Conservation (phyloP, 352 stramenopile species). For the Phytophthora citricola region DNA sequence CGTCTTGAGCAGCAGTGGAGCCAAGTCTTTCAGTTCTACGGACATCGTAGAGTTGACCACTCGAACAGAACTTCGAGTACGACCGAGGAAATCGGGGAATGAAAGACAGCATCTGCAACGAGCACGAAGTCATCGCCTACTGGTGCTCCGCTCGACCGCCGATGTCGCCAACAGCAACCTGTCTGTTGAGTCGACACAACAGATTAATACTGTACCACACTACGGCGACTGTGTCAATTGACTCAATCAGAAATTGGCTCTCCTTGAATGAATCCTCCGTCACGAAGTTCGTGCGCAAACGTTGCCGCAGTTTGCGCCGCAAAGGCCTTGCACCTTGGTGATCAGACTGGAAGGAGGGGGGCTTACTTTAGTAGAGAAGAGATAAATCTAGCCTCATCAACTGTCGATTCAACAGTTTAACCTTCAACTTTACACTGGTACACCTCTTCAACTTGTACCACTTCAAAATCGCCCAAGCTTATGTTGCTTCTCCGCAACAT, state of each 20-base stretch:
- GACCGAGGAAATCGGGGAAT: neutral
- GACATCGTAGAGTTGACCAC: neutral
- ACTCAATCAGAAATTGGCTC: too few species aligned
- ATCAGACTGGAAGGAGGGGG: too few species aligned
- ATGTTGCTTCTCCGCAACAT: neutral
- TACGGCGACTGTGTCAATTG: too few species aligned
- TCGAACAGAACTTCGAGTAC: neutral
- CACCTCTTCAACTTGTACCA: constrained; percentile 9
- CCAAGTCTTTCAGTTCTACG: constrained; percentile 34
- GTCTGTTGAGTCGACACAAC: too few species aligned
- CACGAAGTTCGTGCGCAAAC: too few species aligned
- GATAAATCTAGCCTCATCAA: neutral
- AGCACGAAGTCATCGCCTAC: neutral
- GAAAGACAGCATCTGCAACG: neutral
- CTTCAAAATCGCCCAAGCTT: neutral
- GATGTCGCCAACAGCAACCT: neutral
- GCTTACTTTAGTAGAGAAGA: too few species aligned
- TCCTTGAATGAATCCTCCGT: too few species aligned
- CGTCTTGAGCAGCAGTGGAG: constrained; percentile 23
- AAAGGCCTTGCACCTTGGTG: too few species aligned
- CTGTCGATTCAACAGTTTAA: neutral
- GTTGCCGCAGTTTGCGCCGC: too few species aligned
- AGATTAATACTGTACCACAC: too few species aligned
- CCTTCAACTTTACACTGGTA: neutral
- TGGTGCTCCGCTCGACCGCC: neutral